Evolutionary conservation across 306 rosid genomes (phyloP).

Genomic region (Carpinus viminea): DNA sequence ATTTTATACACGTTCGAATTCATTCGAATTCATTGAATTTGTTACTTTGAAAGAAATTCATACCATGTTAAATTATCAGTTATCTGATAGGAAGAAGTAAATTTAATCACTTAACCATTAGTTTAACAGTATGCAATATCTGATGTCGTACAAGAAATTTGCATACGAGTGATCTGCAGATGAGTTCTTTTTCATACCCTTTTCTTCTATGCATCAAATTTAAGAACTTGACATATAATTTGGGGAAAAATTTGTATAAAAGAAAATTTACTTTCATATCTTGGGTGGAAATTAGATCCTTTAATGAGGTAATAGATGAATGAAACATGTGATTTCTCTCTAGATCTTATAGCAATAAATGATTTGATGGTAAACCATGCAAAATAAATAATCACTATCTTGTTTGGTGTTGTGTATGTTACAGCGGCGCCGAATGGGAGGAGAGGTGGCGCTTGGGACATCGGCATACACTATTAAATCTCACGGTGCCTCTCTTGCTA

Average conservation of each 20-base stretch:
- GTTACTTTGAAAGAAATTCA: no score
- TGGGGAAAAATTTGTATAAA: no score
- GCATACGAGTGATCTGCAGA: no score
- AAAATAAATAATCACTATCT: neutral
- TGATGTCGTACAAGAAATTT: no score
- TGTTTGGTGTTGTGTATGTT: constrained; percentile 9
- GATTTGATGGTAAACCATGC: neutral
- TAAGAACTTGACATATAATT: neutral
- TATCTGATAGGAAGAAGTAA: no score
- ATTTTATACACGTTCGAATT: no score
- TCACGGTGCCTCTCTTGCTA: constrained; percentile 82
- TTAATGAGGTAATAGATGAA: neutral
- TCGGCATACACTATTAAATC: constrained; percentile 66
- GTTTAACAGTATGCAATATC: no score
- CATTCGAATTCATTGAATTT: no score
- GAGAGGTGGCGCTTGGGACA: constrained; percentile 47
- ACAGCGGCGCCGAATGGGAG: constrained; percentile 32
- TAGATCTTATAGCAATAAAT: neutral
- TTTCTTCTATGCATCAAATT: neutral
- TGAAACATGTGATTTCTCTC: neutral
- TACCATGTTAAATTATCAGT: no score
- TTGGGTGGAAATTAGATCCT: no score
- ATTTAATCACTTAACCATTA: no score
- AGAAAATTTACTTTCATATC: neutral
- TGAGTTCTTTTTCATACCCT: neutral